Evolutionary conservation across 164 flowering plant species (phyloP), one percentile per base, ranked within the genome.

Genomic region (Hamamelis virginiana): DNA sequence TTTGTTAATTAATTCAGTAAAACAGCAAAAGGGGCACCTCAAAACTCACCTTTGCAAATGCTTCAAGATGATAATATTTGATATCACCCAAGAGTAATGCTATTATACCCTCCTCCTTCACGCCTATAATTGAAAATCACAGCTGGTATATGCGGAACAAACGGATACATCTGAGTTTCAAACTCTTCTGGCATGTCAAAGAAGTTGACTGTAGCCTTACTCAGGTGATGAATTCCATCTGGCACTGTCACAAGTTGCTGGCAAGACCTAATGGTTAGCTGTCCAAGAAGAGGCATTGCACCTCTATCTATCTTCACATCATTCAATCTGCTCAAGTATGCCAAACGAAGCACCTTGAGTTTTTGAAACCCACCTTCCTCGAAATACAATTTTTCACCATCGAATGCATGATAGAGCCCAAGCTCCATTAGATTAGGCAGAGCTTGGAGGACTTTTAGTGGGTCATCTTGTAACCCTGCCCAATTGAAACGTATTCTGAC

Each of bases 351-450:
- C 15, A 8, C 9, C 59, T 64, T 74, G 1, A 74, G 72, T 27
- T 59, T 55, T 14, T 33, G 48, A 64, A 74, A 74, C n/a, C 72
- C 68, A 1, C 8, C 52, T 0, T 18, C 21, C 14, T 38, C 22
- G 38, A 74, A 64, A 13, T 21, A 15, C 5, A 74, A 15, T n/a
- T 15, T 4, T 4, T n/a, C 25, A 0, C 69, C 72, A 23, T 27
- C 41, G 14, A 41, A 64, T 26, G 47, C 69, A 0, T 41, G 33
- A n/a, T 22, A 33, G 9, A 74, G 48, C 16, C 3, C 46, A 18
- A 64, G 57, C 12, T 51, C 27, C 28, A 41, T 44, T 10, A 74
- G 33, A 8, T 59, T 64, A 23, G 72, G 76, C 52, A 74, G 15
- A 46, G 58, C 60, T 38, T 57, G 22, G 0, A 74, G 61, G 8